Base-by-base conservation (phyloP, 805 yeast species). In the Teunomyces lycoperdinae region DNA sequence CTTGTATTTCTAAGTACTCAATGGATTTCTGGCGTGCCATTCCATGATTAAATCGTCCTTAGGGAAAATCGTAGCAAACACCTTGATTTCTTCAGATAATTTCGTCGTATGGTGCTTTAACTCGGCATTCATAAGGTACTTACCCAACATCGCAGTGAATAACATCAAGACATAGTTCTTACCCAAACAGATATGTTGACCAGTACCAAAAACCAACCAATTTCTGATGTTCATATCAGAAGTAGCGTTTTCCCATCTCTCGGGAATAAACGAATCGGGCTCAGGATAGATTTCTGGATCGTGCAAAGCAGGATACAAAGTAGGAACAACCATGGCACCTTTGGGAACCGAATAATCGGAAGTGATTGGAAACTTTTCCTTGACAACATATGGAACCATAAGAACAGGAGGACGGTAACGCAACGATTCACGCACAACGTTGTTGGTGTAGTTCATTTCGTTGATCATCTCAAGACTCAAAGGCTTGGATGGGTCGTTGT, bases 61-160 rank as follows among this genome's bases (percentile, higher is more conserved):
- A 26, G 99, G 99, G 87, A 94, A 94, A 64, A 94, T 90, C 14
- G 99, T 94, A 26, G 99, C 99, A 66, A 94, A 94, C 34, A 94
- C 98, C 64, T 89, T 88, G 62, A 94, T 90, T 62, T 89, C 84
- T 73, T 94, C 99, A 57, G 92, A 84, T 57, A 85, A 74, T 36
- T 84, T 86, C 20, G 99, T 94, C 42, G 85, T 82, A 55, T 83
- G 78, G 67, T 94, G 99, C 50, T 79, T 70, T 73, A 94, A 81
- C 67, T 94, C 91, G 46, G 90, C 78, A 58, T 79, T 72, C 80
- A 94, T 68, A 20, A 89, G 81, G 47, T 90, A 90, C 71, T 94
- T 94, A 64, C 99, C 99, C 62, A 94, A 80, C 77, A 92, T 76
- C 30, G 87, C 89, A 11, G 95, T 84, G 68, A 94, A 87, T 51